Percentiles rank a stretch among this genome's conserved stretches.
Evolutionary conservation across 2,329 filamentous ascomycete genomes (phyloP).

Genomic region (Septoria petroselini): DNA sequence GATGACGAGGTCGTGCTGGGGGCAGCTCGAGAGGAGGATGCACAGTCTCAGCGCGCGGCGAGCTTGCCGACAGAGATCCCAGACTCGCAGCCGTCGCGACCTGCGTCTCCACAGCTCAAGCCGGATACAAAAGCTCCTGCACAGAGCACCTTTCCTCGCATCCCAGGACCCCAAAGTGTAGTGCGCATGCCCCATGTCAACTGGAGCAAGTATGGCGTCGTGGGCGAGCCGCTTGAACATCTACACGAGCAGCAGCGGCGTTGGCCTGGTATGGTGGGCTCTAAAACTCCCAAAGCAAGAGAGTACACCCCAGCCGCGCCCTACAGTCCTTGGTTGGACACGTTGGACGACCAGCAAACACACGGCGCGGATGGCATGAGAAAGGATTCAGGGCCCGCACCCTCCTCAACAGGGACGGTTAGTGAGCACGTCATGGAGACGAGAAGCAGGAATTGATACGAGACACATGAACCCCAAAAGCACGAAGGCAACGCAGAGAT

Average conservation of each 20-base stretch:
- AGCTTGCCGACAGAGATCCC: slow-evolving; percentile 28
- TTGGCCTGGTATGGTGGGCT: slow-evolving; percentile 49
- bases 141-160: slow-evolving; percentile 52
- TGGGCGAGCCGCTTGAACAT: slow-evolving; percentile 78
- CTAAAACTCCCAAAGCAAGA: slow-evolving; percentile 33
- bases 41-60: slow-evolving; percentile 19
- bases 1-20: slow-evolving; percentile 32
- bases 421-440: slow-evolving; percentile 36
- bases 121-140: not conserved
- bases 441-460: slow-evolving; percentile 23
- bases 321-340: slow-evolving; percentile 58
- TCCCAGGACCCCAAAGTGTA: slow-evolving; percentile 77
- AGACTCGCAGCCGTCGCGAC: slow-evolving; percentile 21
- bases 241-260: slow-evolving; percentile 75
- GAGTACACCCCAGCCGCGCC: slow-evolving; percentile 57
- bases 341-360: slow-evolving; percentile 30
- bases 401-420: slow-evolving; percentile 24
- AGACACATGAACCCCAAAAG: not conserved
- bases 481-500: not conserved
- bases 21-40: slow-evolving; percentile 38
- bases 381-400: slow-evolving; percentile 27
- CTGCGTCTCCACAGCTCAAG: not conserved
- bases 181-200: slow-evolving; percentile 86
- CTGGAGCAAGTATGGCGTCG: slow-evolving; percentile 91
- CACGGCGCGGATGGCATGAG: slow-evolving; percentile 10